These are phyloP conservation scores for Fusarium sp. DNA, from an alignment of 2,329 filamentous ascomycete species.

Conservation along the genomic window DNA sequence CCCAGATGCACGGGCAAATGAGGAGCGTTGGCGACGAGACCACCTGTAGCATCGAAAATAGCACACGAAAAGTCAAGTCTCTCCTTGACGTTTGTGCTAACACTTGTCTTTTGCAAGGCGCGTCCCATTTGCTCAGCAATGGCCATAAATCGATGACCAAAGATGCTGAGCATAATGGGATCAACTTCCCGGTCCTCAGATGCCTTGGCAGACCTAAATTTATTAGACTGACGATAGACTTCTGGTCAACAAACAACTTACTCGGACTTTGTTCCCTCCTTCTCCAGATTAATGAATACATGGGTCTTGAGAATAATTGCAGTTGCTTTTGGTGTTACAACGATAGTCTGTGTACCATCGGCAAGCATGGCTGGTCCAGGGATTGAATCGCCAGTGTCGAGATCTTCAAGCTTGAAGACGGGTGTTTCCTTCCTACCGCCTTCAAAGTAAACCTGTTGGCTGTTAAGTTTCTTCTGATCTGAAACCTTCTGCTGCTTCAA, in stretches of 20 bases:
- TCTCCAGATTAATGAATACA: constrained; percentile 86
- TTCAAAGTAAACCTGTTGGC: constrained; percentile 83
- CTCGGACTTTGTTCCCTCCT: constrained; percentile 58
- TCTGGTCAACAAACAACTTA: constrained; percentile 32
- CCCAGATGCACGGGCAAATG: constrained; percentile 85
- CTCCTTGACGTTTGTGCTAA: constrained; percentile 86
- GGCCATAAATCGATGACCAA: constrained; percentile 86
- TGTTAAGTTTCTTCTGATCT: constrained; percentile 72
- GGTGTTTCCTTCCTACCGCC: constrained; percentile 82
- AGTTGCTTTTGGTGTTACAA: constrained; percentile 82
- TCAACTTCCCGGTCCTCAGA: constrained; percentile 66
- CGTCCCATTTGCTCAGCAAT: constrained; percentile 89
- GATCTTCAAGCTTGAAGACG: constrained; percentile 83
- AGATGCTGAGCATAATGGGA: constrained; percentile 83
- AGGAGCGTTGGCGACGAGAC: constrained; percentile 82
- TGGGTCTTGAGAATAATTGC: constrained; percentile 87
- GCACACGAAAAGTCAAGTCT: constrained; percentile 86
- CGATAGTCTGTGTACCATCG: constrained; percentile 91
- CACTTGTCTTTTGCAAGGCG: constrained; percentile 82
- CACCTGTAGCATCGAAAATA: constrained; percentile 80
- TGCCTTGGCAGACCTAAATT: constrained; percentile 37
- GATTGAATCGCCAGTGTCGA: constrained; percentile 78
- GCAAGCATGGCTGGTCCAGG: constrained; percentile 87
- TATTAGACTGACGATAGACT: not conserved
- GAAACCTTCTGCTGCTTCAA: constrained; percentile 71